Evolutionary conservation across 306 rosid genomes (phyloP).

Genomic region (Lotus japonicus): DNA sequence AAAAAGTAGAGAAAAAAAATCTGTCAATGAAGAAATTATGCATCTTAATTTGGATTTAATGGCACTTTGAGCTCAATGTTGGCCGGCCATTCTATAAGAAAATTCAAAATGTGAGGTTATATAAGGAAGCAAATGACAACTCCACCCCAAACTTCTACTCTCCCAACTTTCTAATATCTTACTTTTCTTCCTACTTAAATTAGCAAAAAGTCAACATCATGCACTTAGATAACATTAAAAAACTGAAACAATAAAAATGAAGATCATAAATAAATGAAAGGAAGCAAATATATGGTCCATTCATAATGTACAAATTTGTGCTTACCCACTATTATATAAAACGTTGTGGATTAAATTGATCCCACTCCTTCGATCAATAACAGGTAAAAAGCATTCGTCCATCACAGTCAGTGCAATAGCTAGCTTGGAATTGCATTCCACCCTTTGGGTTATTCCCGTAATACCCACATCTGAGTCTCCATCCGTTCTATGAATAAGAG

Average conservation of each 20-base stretch:
- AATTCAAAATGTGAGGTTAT: neutral
- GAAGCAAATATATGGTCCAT: neutral
- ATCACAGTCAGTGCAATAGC: slow-evolving; percentile 90
- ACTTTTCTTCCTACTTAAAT: neutral
- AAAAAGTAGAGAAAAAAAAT: slow-evolving; percentile 4
- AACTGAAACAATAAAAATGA: neutral
- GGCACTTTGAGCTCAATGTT: neutral
- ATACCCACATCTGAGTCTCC: slow-evolving; percentile 58
- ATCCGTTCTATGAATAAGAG: slow-evolving; percentile 65
- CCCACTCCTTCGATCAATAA: slow-evolving; percentile 95
- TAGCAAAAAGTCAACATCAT: neutral
- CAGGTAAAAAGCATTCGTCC: slow-evolving; percentile 97
- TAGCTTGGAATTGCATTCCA: slow-evolving; percentile 87
- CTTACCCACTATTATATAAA: slow-evolving; percentile 90
- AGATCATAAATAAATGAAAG: neutral
- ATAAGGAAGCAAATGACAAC: no score
- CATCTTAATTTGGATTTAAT: neutral
- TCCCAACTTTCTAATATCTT: no score
- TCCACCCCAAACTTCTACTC: no score
- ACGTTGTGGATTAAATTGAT: slow-evolving; percentile 80
- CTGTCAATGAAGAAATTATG: slow-evolving; percentile 5
- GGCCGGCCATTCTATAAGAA: neutral
- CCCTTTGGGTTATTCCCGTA: slow-evolving; percentile 66
- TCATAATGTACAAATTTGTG: neutral
- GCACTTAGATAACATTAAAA: neutral